Conservation (phyloP, 2,329 filamentous ascomycete species). For the Cyphellophora attinorum region DNA sequence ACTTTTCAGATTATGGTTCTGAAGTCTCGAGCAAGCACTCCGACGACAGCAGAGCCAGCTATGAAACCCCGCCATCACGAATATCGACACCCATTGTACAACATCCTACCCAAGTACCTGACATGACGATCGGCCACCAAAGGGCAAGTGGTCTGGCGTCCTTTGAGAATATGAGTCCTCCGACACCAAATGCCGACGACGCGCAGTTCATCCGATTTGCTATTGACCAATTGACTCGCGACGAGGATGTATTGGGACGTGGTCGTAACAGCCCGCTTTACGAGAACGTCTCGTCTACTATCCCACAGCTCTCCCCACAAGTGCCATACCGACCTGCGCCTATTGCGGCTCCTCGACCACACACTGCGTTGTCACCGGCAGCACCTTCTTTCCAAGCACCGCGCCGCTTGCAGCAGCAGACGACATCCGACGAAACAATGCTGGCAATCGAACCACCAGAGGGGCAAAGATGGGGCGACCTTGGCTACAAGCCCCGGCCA, state of each 20-base stretch:
- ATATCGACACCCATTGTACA: constrained; percentile 16
- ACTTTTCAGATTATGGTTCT: constrained; percentile 33
- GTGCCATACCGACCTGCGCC: not conserved
- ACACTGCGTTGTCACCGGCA: constrained; percentile 9
- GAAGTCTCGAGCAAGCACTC: constrained; percentile 27
- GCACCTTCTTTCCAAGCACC: constrained; percentile 6
- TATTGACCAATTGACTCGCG: constrained; percentile 72
- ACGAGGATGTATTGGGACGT: constrained; percentile 53
- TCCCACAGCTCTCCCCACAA: not conserved
- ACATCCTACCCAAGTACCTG: constrained; percentile 11
- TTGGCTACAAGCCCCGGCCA: constrained; percentile 63
- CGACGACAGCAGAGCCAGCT: constrained; percentile 26
- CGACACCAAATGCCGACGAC: constrained; percentile 72
- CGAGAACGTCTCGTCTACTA: constrained; percentile 2
- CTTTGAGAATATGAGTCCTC: constrained; percentile 29
- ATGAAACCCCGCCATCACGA: constrained; percentile 34
- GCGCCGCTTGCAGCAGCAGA: constrained; percentile 8
- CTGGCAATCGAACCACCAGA: constrained; percentile 34
- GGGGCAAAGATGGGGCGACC: constrained; percentile 37
- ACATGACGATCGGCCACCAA: constrained; percentile 18
- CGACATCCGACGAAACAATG: constrained; percentile 18
- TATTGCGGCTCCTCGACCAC: constrained; percentile 3
- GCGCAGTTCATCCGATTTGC: constrained; percentile 84
- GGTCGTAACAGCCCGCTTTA: constrained; percentile 34
- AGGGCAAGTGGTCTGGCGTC: constrained; percentile 19